Base-by-base conservation (phyloP, 1,284 basidiomycete species). In the Rhodotorula sp. region DNA sequence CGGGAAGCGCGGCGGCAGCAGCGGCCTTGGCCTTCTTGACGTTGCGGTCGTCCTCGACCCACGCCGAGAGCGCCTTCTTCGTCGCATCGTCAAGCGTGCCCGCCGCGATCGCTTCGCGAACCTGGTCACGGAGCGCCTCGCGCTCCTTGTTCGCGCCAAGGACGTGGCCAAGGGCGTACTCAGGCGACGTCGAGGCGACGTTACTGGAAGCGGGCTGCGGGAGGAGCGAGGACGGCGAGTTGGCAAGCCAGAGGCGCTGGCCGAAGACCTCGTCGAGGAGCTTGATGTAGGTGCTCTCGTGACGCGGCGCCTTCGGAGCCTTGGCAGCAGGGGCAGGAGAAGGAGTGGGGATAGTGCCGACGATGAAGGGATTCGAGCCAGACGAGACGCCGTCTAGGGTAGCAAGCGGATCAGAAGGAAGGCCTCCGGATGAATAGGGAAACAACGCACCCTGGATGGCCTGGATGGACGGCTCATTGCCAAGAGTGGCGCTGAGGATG, bases 101-200 rank as follows among this genome's bases (percentile, higher is more conserved):
- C 19, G 73, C 60, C 19, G 80, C 76, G 59, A 82, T 67, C 15
- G 76, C 78, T 1, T 76, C 68, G 61, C 79, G 77, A 46, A 80
- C 80, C 37, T 78, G 72, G 39, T 69, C 59, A 29, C 74, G 71
- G 27, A 82, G 77, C 66, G 77, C 59, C 39, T 85, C 84, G 32
- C 91, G 87, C 75, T 88, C 86, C 72, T 90, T 89, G 68, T 93
- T 82, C 80, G 94, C 88, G 9, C 90, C 91, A 39, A 92, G 88
- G 56, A 94, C 89, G 71, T 93, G 90, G 54, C 96, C 95, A 48
- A 98, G 87, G 0, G 96, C 95, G 80, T 91, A 98, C 80, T 98
- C 93, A 3, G 96, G 96, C 50, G 87, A 91, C 27, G 92, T 95
- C 22, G 93, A 91, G 8, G 81, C 74, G 79, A 77, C 79, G 78